These are phyloP conservation scores for Coniochaeta sp. DNA, from an alignment of 2,329 filamentous ascomycete genomes.

Conservation along the genomic window DNA sequence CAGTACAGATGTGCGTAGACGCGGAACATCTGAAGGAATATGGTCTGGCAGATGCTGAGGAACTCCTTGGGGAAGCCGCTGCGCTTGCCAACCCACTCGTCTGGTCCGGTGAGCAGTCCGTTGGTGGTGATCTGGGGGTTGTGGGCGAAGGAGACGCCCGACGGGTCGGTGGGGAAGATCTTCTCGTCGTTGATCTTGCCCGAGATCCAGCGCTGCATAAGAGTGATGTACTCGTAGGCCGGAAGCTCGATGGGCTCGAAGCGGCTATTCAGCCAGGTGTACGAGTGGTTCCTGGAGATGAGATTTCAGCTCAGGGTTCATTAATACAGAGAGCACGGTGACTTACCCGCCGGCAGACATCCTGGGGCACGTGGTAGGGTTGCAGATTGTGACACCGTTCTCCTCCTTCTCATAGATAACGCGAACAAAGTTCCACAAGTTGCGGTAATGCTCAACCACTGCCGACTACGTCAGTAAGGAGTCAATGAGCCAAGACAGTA, in stretches of 20 bases:
- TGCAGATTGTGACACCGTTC: slow-evolving; percentile 65
- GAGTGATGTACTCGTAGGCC: slow-evolving; percentile 73
- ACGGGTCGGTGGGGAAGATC: slow-evolving; percentile 71
- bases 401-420: slow-evolving; percentile 72
- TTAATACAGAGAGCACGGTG: background rate
- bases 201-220: slow-evolving; percentile 81
- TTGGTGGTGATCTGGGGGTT: slow-evolving; percentile 42
- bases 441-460: slow-evolving; percentile 80
- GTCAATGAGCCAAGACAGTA: background rate
- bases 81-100: slow-evolving; percentile 69
- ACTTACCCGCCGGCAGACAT: slow-evolving; percentile 82
- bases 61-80: slow-evolving; percentile 77
- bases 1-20: slow-evolving; percentile 88
- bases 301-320: background rate
- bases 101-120: slow-evolving; percentile 40
- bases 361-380: slow-evolving; percentile 67
- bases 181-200: slow-evolving; percentile 73
- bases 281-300: slow-evolving; percentile 60
- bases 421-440: slow-evolving; percentile 73
- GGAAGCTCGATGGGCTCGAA: slow-evolving; percentile 72
- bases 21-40: slow-evolving; percentile 84
- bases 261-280: slow-evolving; percentile 77
- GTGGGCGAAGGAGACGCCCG: slow-evolving; percentile 46
- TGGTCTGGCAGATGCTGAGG: slow-evolving; percentile 69
- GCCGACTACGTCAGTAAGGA: slow-evolving; percentile 15